These are phyloP conservation scores for Claviceps maximensis DNA, from an alignment of 2,329 filamentous ascomycete species.

Conservation along the genomic window DNA sequence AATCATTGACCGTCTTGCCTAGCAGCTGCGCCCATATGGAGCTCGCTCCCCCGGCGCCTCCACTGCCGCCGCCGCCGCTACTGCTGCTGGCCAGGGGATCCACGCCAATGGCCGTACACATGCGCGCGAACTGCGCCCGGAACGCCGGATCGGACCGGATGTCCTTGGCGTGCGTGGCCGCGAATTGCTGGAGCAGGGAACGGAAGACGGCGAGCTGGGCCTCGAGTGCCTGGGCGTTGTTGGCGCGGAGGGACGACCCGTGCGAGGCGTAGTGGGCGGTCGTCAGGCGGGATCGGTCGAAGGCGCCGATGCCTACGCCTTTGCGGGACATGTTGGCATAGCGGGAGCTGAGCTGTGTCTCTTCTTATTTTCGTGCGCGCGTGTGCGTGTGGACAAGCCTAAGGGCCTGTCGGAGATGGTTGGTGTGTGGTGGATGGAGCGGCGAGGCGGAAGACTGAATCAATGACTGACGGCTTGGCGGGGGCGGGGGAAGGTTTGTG, in stretches of 20 bases:
- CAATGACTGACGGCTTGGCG: no score
- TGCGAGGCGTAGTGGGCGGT: slow-evolving; percentile 84
- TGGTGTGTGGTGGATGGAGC: no score
- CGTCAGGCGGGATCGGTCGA: slow-evolving; percentile 72
- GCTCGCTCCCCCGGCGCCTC: slow-evolving; percentile 22
- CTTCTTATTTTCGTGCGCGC: neutral
- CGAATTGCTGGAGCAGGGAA: slow-evolving; percentile 87
- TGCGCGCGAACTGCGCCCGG: slow-evolving; percentile 91
- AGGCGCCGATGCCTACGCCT: slow-evolving; percentile 81
- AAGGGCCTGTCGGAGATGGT: no score
- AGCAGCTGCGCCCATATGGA: slow-evolving; percentile 90
- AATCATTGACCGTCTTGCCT: slow-evolving; percentile 87
- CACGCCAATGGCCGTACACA: slow-evolving; percentile 94
- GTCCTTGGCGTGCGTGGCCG: slow-evolving; percentile 84
- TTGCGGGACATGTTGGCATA: slow-evolving; percentile 49
- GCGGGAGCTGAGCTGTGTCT: neutral
- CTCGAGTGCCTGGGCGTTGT: slow-evolving; percentile 73
- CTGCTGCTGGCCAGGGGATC: slow-evolving; percentile 62
- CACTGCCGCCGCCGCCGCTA: slow-evolving; percentile 8
- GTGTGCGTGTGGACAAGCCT: no score
- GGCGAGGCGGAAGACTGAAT: no score
- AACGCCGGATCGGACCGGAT: slow-evolving; percentile 93
- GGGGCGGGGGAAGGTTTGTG: no score
- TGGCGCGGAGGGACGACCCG: slow-evolving; percentile 72
- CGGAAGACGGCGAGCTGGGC: slow-evolving; percentile 95